Base-by-base conservation (phyloP, 805 yeast species). In the Tetrapisispora phaffii region DNA sequence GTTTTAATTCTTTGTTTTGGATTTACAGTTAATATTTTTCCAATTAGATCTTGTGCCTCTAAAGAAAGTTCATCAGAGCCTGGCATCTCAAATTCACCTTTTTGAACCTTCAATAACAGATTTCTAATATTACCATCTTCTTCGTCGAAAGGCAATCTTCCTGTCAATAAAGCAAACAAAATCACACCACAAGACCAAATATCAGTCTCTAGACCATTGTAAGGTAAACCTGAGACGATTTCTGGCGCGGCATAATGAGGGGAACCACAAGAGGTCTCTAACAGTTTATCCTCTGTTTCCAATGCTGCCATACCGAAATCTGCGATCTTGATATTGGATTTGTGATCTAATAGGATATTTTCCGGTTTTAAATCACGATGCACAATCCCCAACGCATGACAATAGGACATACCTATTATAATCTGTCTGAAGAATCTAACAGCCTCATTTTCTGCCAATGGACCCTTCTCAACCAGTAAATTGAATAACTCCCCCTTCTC, bases 291-390 rank as follows among this genome's bases (percentile, higher is more conserved):
- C 44, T 76, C 76, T 26, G 86, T 77, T 63, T 93, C 97, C 39
- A 93, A 69, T 7, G 98, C 97, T 16, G 98, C 98, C 98, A 93
- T 93, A 29, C 98, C 98, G 62, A 93, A 93, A 66, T 93, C 98
- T 9, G 98, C 98, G 53, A 93, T 87, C 64, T 93, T 93, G 63
- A 93, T 89, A 63, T 87, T 88, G 50, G 81, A 77, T 61, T 86
- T 75, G 59, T 82, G 80, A 67, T 89, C 97, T 36, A 89, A 70
- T 36, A 84, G 65, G 54, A 84, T 66, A 66, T 84, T 84, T 59
- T 84, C 94, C 2, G 94, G 94, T 58, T 84, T 84, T 56, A 86
- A 71, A 61, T 86, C 95, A 49, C 95, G 79, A 63, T 86, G 95
- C 49, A 94, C 87, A 55, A 86, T 85, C 61, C 85, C 85, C 60